phyloP scores from a whole-genome alignment of 495 filamentous ascomycete species.

The Choiromyces venosus region DNA sequence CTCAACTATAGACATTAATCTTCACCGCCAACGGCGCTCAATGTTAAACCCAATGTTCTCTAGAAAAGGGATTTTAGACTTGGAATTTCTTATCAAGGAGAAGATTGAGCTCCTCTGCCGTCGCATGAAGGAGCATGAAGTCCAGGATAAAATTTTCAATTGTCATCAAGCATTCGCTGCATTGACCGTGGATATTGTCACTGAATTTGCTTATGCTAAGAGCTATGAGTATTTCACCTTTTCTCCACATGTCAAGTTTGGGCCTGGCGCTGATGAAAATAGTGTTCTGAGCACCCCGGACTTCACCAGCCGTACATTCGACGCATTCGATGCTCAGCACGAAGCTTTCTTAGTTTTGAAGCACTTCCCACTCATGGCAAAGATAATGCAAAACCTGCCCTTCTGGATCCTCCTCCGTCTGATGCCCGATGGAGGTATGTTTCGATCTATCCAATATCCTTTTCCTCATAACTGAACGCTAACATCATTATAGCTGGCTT shows the following conservation, averaged over 20 bases:
- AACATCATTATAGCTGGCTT: constrained; percentile 18
- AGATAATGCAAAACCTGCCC: constrained; percentile 26
- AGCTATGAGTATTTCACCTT: constrained; percentile 38
- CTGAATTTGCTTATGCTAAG: constrained; percentile 46
- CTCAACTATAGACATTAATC: constrained; percentile 3
- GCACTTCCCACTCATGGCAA: constrained; percentile 39
- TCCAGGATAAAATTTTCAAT: background rate
- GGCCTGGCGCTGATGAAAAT: background rate
- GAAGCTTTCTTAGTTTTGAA: constrained; percentile 37
- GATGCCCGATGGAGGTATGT: constrained; percentile 24
- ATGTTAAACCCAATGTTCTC: constrained; percentile 26
- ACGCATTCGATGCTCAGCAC: constrained; percentile 28
- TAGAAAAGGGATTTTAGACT: constrained; percentile 10
- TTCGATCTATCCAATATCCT: background rate
- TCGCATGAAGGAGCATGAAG: constrained; percentile 15
- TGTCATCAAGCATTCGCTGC: constrained; percentile 38
- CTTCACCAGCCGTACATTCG: constrained; percentile 18
- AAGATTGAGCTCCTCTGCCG: constrained; percentile 20
- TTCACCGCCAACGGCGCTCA: constrained; percentile 14
- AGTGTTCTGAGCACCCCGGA: constrained; percentile 1
- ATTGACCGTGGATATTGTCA: constrained; percentile 48
- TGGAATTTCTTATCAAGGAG: constrained; percentile 11
- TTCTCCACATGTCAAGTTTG: background rate
- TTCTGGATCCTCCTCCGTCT: constrained; percentile 28
- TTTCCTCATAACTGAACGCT: constrained; percentile 7